Evolutionary conservation across 345 rosid genomes (phyloP), one percentile per base, ranked within the genome.

Genomic region (Salix dunnii): DNA sequence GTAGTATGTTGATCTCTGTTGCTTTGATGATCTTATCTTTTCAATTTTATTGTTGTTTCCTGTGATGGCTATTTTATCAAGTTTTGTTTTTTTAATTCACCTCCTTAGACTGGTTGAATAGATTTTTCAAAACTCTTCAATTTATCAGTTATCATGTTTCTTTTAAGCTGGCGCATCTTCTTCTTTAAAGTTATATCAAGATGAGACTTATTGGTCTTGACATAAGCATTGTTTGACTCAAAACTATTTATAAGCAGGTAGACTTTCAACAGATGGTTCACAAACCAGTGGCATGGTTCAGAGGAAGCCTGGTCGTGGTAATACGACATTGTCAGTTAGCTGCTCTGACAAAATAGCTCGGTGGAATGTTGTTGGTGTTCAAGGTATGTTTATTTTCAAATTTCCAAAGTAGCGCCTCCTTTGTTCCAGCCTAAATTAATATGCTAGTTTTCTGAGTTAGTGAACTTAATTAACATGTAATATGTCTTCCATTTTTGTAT

Each of bases 301-400:
- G 75, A 87, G 96, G 82, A 95, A 95, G 86, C 97, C 99, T 78
- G 98, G 99, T 67, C 98, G 98, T 38, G 99, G 98, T 77, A 92
- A 91, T 82, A 82, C 89, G 2, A 95, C 99, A 60, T 86, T 90
- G 82, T 93, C 99, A 20, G 97, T 91, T 76, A 88, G 94, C 89
- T 94, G 98, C 85, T 90, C 97, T 11, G 97, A 92, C 80, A 94
- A 95, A 90, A 89, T 93, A 68, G 86, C 96, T 79, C 91, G 94
- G 51, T 95, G 98, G 99, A 95, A 91, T 78, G 86, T 90, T 73
- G 85, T 91, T 73, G 99, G 99, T 81, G 88, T 91, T 83, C 98
- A 95, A 93, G 98, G 98, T 91, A 64, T 10, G 79, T 67, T 33
- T 61, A 42, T 78, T 64, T 75, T 17, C 68, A n/a, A 72, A 64